Base-by-base conservation (phyloP, 1,284 basidiomycete genomes). In the Phylloboletellus chloephorus region DNA sequence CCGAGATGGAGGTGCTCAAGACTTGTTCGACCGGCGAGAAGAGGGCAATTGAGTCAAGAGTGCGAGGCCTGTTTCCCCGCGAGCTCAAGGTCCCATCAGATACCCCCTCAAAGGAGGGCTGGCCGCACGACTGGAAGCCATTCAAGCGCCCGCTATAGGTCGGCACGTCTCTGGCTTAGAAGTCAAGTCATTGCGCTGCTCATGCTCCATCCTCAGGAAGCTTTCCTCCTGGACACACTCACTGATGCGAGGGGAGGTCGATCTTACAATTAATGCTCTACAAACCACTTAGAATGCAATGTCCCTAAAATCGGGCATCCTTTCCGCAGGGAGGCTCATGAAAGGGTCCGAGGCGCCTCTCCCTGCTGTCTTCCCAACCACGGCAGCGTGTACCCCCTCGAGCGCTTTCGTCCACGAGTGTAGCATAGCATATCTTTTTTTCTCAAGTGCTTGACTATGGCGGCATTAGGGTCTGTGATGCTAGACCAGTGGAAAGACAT, bases 11-110 rank as follows among this genome's bases (percentile, higher is more conserved):
- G 58, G 55, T 72, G 45, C 61, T 76, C 51, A 86, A 83, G 61
- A 74, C 67, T 34, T 66, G 83, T 64, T 81, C 75, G 56, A 78
- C 72, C 5, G 71, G 75, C 17, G 82, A 88, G 64, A 76, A 75
- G 57, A 78, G 76, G 57, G 82, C 78, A 11, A 64, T 84, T 49
- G 88, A 90, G 61, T 78, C 82, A 10, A 74, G 89, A 53, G 74
- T 88, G 52, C 79, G 83, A 41, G 90, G 90, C 0, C 61, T 94
- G 29, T 86, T 94, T 63, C 91, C 91, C 44, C 75, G 87, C 43
- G 88, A 91, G 60, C 60, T 90, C 58, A 75, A 76, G 39, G 69
- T 84, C 46, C 87, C 88, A 25, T 76, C 83, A 4, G 87, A 90
- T 51, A 90, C 87, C 6, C 85, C 88, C 1, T 71, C 84, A 12